Conservation (phyloP, 2,329 filamentous ascomycete genomes). For the Fusarium beomiforme region DNA sequence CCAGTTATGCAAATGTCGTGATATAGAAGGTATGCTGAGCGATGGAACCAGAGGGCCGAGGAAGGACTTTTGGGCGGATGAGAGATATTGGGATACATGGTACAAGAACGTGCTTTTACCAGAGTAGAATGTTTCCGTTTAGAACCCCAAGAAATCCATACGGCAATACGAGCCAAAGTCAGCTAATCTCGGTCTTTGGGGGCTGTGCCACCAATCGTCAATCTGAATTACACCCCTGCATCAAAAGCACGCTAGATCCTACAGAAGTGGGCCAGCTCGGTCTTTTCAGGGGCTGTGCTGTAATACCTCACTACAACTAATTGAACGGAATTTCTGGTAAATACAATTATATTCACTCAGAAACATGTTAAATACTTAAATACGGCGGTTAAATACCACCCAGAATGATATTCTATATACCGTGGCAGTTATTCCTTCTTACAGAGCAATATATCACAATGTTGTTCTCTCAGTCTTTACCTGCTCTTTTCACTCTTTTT, state of each 20-base stretch:
- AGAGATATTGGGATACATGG: neutral
- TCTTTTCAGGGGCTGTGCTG: neutral
- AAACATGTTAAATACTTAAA: neutral
- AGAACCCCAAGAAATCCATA: too few species aligned
- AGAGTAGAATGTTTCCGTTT: neutral
- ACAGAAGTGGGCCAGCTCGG: neutral
- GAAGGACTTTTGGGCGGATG: neutral
- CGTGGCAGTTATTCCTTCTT: accelerated
- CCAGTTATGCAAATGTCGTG: neutral
- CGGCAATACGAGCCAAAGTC: accelerated
- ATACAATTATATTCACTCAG: too few species aligned
- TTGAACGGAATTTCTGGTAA: neutral
- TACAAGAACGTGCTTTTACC: neutral
- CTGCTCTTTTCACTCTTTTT: neutral
- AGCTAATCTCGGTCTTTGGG: neutral
- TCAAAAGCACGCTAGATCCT: neutral
- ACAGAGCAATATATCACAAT: neutral
- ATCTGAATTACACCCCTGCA: neutral
- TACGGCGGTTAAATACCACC: accelerated
- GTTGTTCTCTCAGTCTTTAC: neutral
- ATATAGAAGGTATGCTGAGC: neutral
- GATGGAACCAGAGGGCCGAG: neutral
- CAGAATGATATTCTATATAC: accelerated
- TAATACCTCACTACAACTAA: too few species aligned
- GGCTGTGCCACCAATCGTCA: neutral